phyloP scores from a whole-genome alignment of 495 filamentous ascomycete genomes.

The Friedmanniomyces simplex region DNA sequence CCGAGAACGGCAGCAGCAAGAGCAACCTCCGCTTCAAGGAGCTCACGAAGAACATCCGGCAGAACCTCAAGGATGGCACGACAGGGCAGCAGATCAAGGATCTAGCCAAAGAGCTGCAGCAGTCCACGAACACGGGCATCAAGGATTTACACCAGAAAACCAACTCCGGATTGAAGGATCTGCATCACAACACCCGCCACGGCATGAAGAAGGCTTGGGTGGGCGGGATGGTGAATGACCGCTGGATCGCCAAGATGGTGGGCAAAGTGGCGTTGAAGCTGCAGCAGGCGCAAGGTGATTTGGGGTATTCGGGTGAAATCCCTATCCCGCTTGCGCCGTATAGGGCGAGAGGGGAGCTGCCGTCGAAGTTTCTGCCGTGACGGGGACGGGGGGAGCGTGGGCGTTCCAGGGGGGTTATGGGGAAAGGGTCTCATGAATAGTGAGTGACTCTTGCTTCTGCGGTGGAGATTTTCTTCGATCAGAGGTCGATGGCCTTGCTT shows the following conservation, averaged over 20 bases:
- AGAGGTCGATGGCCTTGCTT: no score
- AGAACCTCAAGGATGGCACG: constrained; percentile 9
- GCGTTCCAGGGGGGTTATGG: background rate
- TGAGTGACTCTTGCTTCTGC: no score
- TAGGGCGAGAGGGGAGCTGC: constrained; percentile 14
- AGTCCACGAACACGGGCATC: background rate
- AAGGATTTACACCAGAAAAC: background rate
- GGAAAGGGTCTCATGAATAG: background rate
- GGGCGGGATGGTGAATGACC: constrained; percentile 31
- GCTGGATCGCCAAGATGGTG: constrained; percentile 36
- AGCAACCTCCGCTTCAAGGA: background rate
- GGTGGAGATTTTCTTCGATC: no score
- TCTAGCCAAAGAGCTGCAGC: constrained; percentile 1
- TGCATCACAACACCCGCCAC: background rate
- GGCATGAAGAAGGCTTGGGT: constrained; percentile 15
- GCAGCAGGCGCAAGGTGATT: constrained; percentile 29
- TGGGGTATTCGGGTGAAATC: constrained; percentile 29
- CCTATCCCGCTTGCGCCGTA: constrained; percentile 23
- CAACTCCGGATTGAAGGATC: background rate
- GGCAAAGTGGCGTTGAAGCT: constrained; percentile 31
- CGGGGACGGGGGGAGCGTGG: background rate
- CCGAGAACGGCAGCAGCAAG: background rate
- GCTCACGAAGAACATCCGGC: constrained; percentile 1
- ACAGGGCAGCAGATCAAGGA: constrained; percentile 11
- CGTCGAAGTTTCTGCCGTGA: constrained; percentile 25